These are phyloP conservation scores for Ceratocystis harringtonii DNA, from an alignment of 2,329 filamentous ascomycete species.

Conservation along the genomic window DNA sequence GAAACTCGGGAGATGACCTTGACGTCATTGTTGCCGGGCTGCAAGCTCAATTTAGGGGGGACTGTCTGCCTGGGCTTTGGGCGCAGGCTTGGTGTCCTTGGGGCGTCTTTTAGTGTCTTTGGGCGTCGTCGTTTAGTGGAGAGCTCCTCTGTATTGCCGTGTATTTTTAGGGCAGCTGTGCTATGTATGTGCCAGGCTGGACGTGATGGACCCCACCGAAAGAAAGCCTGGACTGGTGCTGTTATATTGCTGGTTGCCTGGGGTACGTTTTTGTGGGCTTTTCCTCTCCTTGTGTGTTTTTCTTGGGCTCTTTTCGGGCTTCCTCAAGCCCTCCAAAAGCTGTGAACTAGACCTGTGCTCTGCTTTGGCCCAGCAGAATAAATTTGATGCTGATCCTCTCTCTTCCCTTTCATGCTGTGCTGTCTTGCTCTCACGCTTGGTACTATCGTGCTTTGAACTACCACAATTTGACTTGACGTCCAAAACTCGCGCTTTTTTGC, in stretches of 20 bases:
- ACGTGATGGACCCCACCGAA: background rate
- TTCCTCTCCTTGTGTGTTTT: background rate
- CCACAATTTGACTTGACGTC: too few species aligned
- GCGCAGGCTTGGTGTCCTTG: background rate
- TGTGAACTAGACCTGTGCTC: too few species aligned
- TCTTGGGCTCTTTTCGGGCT: background rate
- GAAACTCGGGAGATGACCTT: background rate
- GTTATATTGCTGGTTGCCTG: background rate
- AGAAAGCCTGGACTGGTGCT: background rate
- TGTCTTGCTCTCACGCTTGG: too few species aligned
- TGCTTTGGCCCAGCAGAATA: too few species aligned
- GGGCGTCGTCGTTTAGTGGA: too few species aligned
- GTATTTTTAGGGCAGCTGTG: too few species aligned
- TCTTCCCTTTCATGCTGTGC: too few species aligned
- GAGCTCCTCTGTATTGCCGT: too few species aligned
- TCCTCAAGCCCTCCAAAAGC: background rate
- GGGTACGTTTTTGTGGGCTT: constrained; percentile 3
- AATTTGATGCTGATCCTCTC: too few species aligned
- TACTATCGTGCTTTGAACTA: too few species aligned
- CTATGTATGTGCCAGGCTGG: background rate
- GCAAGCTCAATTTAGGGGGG: background rate
- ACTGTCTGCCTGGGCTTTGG: too few species aligned
- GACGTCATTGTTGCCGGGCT: background rate
- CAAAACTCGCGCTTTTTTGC: too few species aligned
- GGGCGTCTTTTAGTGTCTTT: background rate